Base-by-base conservation (phyloP, 148 eudicot genomes). In the Euryodendron excelsum region DNA sequence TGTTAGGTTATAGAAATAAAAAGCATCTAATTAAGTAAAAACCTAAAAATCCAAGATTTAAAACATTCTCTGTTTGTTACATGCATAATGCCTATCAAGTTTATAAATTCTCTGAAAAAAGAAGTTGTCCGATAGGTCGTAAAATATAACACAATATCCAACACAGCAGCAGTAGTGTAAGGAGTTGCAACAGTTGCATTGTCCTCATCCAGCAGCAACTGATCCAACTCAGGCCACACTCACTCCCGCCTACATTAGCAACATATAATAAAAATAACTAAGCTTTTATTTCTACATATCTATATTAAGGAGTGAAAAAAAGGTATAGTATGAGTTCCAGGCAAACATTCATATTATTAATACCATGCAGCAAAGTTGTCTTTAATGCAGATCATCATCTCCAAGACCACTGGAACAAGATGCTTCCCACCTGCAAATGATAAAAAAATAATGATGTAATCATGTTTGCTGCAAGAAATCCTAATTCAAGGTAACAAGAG, bases 301-400 rank as follows among this genome's bases (percentile, higher is more conserved):
- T 56, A n/a, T n/a, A n/a, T 4, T 8, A 17, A 6, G 12, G 21
- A 23, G 44, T 4, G 59, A 41, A 9, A 20, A 14, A n/a, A 41
- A 18, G 15, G 23, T 44, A 37, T 45, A 28, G 3, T 48, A 55
- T 13, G 8, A 17, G 30, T 13, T 56, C 14, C 27, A 39, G 39
- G 27, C 34, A 12, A 78, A 36, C 17, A 17, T n/a, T 62, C 10
- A 28, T 31, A 27, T 36, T 48, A 52, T 53, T 47, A 78, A 50
- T 93, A 93, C 98, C 98, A 93, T 67, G 96, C 94, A 82, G 93
- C 20, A 78, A 93, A 93, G 83, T 93, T 96, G 85, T 93, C 98
- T 87, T 93, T 96, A 72, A 91, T 93, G 83, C 94, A 90, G 94
- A 73, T 91, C 98, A 81, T 93, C 98, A 81, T 93, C 98, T 39